Percentiles rank a stretch among this genome's conserved stretches.
phyloP scores from a whole-genome alignment of 805 yeast species.

The Teunomyces funiuensis region DNA sequence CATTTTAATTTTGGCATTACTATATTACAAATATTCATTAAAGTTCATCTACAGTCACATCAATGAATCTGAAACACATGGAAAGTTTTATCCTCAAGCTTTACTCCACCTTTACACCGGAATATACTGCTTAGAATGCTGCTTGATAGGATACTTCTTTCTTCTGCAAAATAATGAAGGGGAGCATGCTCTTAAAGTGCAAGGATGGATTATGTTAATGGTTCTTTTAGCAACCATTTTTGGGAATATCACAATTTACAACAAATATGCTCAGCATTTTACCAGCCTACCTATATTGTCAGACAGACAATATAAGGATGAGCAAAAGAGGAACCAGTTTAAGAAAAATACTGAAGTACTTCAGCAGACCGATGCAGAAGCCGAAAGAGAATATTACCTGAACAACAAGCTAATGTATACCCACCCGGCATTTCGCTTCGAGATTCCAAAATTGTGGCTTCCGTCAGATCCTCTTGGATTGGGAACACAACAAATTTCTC shows the following conservation, averaged over 20 bases:
- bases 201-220: conserved; percentile 52
- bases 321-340: neutral
- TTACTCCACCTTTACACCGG: conserved; percentile 78
- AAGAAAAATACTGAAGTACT: neutral
- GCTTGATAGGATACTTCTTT: conserved; percentile 74
- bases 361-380: conserved; percentile 4
- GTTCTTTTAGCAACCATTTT: conserved; percentile 54
- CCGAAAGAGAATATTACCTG: conserved; percentile 17
- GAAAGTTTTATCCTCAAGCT: conserved; percentile 71
- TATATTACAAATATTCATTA: conserved; percentile 71
- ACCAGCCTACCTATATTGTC: conserved; percentile 28
- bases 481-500: conserved; percentile 21
- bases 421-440: conserved; percentile 40
- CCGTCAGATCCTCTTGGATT: conserved; percentile 37
- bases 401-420: conserved; percentile 26
- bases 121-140: conserved; percentile 74
- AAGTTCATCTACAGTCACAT: conserved; percentile 53
- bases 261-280: conserved; percentile 35
- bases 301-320: conserved; percentile 13
- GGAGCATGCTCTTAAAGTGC: conserved; percentile 43
- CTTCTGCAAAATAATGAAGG: conserved; percentile 53
- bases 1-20: conserved; percentile 45
- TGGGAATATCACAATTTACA: conserved; percentile 54
- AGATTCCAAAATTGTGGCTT: conserved; percentile 39
- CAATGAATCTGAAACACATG: conserved; percentile 64